Conservation (phyloP, 192 early-diverging fungal genomes). For the Coemansia sp. region DNA sequence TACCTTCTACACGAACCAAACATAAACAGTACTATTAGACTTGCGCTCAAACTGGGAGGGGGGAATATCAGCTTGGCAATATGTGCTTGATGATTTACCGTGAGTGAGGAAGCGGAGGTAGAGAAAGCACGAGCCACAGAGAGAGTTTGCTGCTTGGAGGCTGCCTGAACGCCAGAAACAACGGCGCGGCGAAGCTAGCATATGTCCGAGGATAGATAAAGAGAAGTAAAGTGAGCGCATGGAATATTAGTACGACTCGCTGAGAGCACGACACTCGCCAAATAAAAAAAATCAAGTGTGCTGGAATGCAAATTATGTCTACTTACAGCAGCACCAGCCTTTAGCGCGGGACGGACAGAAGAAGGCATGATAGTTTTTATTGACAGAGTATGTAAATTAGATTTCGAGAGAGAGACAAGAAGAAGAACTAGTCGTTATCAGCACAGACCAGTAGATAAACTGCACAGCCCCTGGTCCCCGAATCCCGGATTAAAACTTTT, state of each 20-base stretch:
- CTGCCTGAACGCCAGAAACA: constrained; percentile 34
- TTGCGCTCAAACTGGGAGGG: no score
- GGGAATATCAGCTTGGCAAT: background rate
- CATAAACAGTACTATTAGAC: background rate
- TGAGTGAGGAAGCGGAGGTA: constrained; percentile 36
- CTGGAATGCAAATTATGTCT: background rate
- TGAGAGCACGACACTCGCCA: background rate
- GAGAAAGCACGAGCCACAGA: constrained; percentile 50
- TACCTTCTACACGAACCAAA: constrained; percentile 40
- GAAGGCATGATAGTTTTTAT: constrained; percentile 27
- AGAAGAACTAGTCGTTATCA: background rate
- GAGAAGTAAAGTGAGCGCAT: background rate
- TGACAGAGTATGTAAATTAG: constrained; percentile 1
- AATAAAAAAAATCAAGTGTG: background rate
- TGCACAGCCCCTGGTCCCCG: background rate
- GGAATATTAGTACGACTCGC: constrained; percentile 7
- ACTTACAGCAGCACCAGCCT: constrained; percentile 56
- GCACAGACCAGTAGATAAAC: constrained; percentile 1
- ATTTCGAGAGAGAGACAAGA: constrained; percentile 2
- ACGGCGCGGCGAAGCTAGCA: constrained; percentile 51
- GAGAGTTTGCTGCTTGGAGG: constrained; percentile 22
- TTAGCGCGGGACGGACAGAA: constrained; percentile 46
- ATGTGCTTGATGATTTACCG: constrained; percentile 36
- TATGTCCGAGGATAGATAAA: constrained; percentile 2
- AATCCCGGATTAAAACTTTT: background rate